phyloP scores from a whole-genome alignment of 352 stramenopile species.

The Pythium scleroteichum region DNA sequence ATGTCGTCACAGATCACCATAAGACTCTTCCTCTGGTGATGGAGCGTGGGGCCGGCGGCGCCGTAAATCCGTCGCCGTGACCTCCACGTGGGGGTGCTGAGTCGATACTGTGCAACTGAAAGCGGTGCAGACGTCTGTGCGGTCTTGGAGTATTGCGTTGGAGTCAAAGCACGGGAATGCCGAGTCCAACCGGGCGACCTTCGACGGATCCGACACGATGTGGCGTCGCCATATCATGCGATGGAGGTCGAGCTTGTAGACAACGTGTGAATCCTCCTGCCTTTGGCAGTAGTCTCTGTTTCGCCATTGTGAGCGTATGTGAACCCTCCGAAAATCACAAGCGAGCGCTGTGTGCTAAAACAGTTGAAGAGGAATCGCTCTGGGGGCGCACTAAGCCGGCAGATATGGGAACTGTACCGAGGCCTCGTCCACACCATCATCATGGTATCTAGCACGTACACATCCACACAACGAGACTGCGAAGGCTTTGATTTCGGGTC shows the following conservation, averaged over 20 bases:
- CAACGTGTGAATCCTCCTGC: constrained; percentile 16
- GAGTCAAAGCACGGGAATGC: constrained; percentile 15
- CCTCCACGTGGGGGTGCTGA: constrained; percentile 31
- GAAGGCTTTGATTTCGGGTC: not conserved
- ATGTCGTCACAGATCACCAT: too few relatives aligned
- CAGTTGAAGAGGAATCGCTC: constrained; percentile 31
- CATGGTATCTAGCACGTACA: constrained; percentile 25
- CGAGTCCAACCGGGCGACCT: constrained; percentile 10
- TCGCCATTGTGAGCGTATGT: constrained; percentile 24
- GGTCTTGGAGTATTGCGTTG: constrained; percentile 32
- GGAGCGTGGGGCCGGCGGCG: too few relatives aligned
- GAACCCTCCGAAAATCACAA: constrained; percentile 27
- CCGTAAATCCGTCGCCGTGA: constrained; percentile 29
- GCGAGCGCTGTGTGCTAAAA: constrained; percentile 15
- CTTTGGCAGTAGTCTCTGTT: constrained; percentile 14
- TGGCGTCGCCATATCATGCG: constrained; percentile 75
- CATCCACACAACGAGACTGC: constrained; percentile 9
- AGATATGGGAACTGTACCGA: constrained; percentile 25
- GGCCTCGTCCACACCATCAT: constrained; percentile 35
- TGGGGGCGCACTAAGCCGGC: constrained; percentile 16
- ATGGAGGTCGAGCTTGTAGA: constrained; percentile 65
- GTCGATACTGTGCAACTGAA: constrained; percentile 28
- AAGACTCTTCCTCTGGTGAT: too few relatives aligned
- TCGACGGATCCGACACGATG: constrained; percentile 17
- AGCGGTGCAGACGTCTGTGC: not conserved